Evolutionary conservation across 768 basidiomycete genomes (phyloP), one percentile per base, ranked within the genome.

Genomic region (Hemileccinum impolitum): DNA sequence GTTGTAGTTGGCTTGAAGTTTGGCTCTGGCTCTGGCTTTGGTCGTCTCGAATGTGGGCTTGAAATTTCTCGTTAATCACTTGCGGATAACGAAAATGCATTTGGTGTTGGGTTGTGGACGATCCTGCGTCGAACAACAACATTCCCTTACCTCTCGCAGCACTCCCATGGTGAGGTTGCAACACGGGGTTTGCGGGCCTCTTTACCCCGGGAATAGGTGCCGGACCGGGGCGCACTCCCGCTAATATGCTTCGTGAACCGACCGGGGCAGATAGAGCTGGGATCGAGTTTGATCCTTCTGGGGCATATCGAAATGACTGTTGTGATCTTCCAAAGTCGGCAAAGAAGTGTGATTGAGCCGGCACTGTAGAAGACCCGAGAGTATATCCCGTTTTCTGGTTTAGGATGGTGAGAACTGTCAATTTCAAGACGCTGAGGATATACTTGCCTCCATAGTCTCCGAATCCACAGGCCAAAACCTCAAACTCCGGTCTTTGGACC

Each of bases 401-500:
- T 43, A 21, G 25, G 15, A 39, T 23, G 26, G 38, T 65, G 9
- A 67, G 47, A 13, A 35, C n/a, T 6, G 39, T 42, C 48, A 14
- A 43, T 30, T 26, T 26, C 3, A 36, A 38, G 4, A n/a, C 9
- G 34, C 9, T 39, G 43, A 34, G 9, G 14, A 25, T 13, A 30
- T 34, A 32, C 72, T 35, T 55, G 81, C 90, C 75, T 85, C 77
- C 73, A 89, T 81, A 34, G 76, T 76, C 30, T 87, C 84, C 1
- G 73, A 66, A 46, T 83, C 81, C 2, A 97, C 77, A 0, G 93
- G 95, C 90, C 93, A 95, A 62, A 97, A 89, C 13, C 92, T 75
- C 30, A 99, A 68, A 0, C 90, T 94, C 17, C 91, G 80, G 62
- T 98, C 96, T 64, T 93, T 94, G 2, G 91, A 90, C 85, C 85